Evolutionary conservation across 352 stramenopile genomes (phyloP), one percentile per base, ranked within the genome.

Genomic region (Phytophthora ohioensis): DNA sequence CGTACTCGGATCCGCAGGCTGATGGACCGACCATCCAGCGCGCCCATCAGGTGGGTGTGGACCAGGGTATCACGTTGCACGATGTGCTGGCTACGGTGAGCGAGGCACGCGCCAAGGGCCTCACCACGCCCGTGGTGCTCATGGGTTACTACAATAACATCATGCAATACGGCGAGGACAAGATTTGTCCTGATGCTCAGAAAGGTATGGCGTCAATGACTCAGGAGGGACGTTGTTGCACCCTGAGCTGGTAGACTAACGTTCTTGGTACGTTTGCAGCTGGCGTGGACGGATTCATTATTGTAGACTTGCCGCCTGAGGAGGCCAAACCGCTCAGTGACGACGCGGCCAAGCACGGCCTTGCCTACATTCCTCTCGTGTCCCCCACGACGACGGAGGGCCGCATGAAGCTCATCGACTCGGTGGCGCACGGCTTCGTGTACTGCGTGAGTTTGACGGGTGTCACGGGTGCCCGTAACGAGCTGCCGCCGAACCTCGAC

Each of bases 141-240:
- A 99, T 99, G 98, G 97, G 97, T 46, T 96, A 99, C 87, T 99
- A 98, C 87, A 99, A 99, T 85, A 98, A 98, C 57, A 98, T 99
- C 66, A 75, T 99, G 60, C 94, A 98, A 76, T 99, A 98, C 75
- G 97, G 97, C 11, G 87, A 98, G 57, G 88, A 97, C 43, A 93
- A 94, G 62, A 90, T 99, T 46, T 94, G 87, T 65, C 67, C 73
- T 43, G 87, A 94, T 51, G 79, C 87, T 35, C 78, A 89, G 55
- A 95, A 97, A 80, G 79, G 84, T 79, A 64, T 15, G 62, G 43
- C 13, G 9, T 9, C 12, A 60, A 38, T 56, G 49, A 79, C 5
- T 12, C 31, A 11, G 69, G 17, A 61, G 47, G 13, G 31, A 31
- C 21, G 1, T 62, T 39, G 15, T 21, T 59, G 32, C 13, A 12